Evolutionary conservation across 371 early-diverging fungal genomes (phyloP).

Genomic region (Dentiscutata heterogama): DNA sequence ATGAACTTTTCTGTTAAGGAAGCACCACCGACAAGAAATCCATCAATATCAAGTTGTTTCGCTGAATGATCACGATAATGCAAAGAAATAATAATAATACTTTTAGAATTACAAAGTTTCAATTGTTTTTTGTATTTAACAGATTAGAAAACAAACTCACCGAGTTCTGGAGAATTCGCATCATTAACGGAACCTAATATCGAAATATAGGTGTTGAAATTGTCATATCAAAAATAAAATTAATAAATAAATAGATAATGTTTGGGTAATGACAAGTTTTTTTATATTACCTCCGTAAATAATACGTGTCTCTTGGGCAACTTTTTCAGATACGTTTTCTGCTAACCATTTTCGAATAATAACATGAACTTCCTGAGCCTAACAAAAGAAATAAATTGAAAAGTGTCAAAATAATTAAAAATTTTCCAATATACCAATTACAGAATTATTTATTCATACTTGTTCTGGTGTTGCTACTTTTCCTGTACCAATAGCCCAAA

Average conservation of each 20-base stretch:
- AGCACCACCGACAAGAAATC: slow-evolving; percentile 99
- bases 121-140: slow-evolving; percentile 60
- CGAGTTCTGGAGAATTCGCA: slow-evolving; percentile 81
- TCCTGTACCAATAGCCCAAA: slow-evolving; percentile 99
- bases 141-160: slow-evolving; percentile 53
- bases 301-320: slow-evolving; percentile 92
- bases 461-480: slow-evolving; percentile 97
- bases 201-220: too few relatives aligned
- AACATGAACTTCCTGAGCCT: slow-evolving; percentile 96
- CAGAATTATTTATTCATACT: slow-evolving; percentile 51
- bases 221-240: too few relatives aligned
- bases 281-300: slow-evolving; percentile 91
- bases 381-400: not conserved
- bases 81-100: slow-evolving; percentile 26
- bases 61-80: slow-evolving; percentile 46
- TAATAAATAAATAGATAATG: too few relatives aligned
- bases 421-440: not conserved
- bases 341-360: slow-evolving; percentile 91
- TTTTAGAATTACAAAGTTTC: slow-evolving; percentile 51
- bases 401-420: not conserved
- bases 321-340: slow-evolving; percentile 82
- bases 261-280: not conserved
- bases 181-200: slow-evolving; percentile 81
- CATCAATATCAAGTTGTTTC: slow-evolving; percentile 92
- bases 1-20: slow-evolving; percentile 68